Evolutionary conservation across 208 protist species (phyloP), one percentile per base, ranked within the genome.

Genomic region (Trypanosomatidae sp.): DNA sequence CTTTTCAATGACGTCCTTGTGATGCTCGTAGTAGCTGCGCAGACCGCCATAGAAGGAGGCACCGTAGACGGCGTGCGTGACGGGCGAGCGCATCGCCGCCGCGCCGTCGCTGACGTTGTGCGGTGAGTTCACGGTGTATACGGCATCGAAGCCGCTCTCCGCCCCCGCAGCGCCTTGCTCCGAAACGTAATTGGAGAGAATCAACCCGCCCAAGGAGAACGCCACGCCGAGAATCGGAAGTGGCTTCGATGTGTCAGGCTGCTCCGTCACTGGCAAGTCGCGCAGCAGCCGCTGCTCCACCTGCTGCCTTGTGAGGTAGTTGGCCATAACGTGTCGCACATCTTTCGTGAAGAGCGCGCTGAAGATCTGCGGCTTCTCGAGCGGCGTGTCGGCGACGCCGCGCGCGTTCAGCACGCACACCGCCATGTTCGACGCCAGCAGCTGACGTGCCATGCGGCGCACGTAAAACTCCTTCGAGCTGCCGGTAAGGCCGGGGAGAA

Each of bases 201-300:
- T 85, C 3, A 86, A 36, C 2, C 90, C 90, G 25, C 90, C 90
- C 13, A 92, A 62, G 4, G 86, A 89, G 67, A 95, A 92, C 28
- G 66, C 87, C n/a, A 92, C 8, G 33, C 65, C 88, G n/a, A 92
- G 17, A 19, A 92, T 69, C 8, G 90, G 87, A 0, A 88, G 28
- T 22, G 44, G 43, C 60, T 43, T 74, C 22, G 25, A n/a, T 10
- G 52, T 39, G 4, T 71, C 22, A 33, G 44, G 69, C 17, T 12
- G 49, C 46, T 43, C n/a, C 33, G 55, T 56, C 49, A 60, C 36
- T 28, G 80, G 56, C 3, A 52, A 55, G 12, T 49, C n/a, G 22
- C 68, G n/a, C 71, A 81, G 25, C 62, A 77, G 28, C 5, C 43
- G 52, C 33, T 66, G 30, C 53, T 62, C 17, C 41, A 82, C 65